Evolutionary conservation across 768 basidiomycete genomes (phyloP).

Genomic region (Tylopilus intermedius): DNA sequence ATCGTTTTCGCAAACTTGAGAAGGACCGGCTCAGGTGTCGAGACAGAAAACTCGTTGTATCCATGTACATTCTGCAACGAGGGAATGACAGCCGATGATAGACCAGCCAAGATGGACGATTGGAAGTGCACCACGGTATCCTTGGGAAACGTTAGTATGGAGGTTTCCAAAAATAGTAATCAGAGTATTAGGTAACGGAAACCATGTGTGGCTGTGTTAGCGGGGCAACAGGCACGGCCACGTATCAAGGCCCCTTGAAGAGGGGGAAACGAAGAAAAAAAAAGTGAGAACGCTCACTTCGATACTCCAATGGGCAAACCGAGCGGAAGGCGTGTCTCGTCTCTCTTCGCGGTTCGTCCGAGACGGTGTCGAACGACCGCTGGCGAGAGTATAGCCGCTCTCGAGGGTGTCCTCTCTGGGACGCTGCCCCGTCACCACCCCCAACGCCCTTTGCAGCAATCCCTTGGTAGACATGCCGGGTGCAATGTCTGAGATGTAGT

Average conservation of each 20-base stretch:
- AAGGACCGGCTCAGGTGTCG: conserved; percentile 69
- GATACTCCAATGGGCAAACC: conserved; percentile 61
- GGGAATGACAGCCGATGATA: conserved; percentile 58
- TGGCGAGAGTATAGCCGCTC: conserved; percentile 35
- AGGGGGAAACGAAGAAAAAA: not conserved
- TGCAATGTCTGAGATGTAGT: conserved; percentile 29
- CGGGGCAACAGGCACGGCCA: not conserved
- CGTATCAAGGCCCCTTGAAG: not conserved
- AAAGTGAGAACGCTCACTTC: conserved; percentile 43
- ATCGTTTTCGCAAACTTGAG: conserved; percentile 94
- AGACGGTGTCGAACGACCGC: conserved; percentile 12
- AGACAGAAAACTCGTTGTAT: conserved; percentile 92
- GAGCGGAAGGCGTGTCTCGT: conserved; percentile 56
- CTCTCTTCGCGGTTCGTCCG: conserved; percentile 28
- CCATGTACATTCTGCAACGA: conserved; percentile 65
- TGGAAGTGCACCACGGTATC: conserved; percentile 70
- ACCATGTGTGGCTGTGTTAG: conserved; percentile 3
- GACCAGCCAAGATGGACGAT: conserved; percentile 57
- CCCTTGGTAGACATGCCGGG: conserved; percentile 42
- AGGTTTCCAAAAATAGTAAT: not conserved
- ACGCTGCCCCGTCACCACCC: conserved; percentile 30
- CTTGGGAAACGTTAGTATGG: conserved; percentile 33
- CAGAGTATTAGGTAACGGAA: not conserved
- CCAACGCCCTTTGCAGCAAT: conserved; percentile 43
- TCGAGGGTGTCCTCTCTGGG: conserved; percentile 30